A percentile compares a stretch with the other conserved stretches of the same genome.
Conservation (phyloP, 2,329 filamentous ascomycete species). For the Epichloe coenophiala region DNA sequence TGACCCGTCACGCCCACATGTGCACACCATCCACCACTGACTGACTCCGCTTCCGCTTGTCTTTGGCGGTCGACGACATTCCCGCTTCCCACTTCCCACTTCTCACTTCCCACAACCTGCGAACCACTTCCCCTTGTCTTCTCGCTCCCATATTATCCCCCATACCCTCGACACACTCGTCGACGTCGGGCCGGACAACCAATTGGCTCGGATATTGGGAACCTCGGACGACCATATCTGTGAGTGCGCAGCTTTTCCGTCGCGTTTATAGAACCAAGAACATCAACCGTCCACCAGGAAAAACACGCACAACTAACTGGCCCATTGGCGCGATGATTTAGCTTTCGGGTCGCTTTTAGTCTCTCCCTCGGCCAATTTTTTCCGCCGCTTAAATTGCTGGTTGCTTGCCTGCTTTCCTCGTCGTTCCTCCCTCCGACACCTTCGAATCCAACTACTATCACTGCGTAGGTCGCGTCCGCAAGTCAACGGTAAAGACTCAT, state of each 20-base stretch:
- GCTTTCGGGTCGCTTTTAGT: background rate
- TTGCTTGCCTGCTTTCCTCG: background rate
- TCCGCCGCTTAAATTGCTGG: background rate
- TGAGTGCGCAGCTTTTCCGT: background rate
- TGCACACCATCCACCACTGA: background rate
- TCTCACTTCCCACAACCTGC: background rate
- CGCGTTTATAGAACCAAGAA: background rate
- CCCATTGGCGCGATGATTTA: constrained; percentile 1
- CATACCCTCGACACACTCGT: background rate
- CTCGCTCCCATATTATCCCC: too few relatives aligned
- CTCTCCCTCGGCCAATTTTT: background rate
- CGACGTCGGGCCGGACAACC: background rate
- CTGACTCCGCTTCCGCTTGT: constrained; percentile 5
- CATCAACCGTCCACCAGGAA: background rate
- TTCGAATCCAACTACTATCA: background rate
- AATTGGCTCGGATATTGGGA: background rate
- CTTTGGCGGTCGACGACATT: background rate
- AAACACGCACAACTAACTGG: background rate
- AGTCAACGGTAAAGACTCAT: background rate
- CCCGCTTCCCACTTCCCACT: too few relatives aligned
- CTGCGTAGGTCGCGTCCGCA: background rate
- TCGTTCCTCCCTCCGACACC: background rate
- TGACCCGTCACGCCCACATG: background rate
- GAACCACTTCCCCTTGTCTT: background rate
- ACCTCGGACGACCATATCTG: background rate